Conservation (phyloP, 2,329 filamentous ascomycete genomes). For the Aspergillus puulaauensis region DNA sequence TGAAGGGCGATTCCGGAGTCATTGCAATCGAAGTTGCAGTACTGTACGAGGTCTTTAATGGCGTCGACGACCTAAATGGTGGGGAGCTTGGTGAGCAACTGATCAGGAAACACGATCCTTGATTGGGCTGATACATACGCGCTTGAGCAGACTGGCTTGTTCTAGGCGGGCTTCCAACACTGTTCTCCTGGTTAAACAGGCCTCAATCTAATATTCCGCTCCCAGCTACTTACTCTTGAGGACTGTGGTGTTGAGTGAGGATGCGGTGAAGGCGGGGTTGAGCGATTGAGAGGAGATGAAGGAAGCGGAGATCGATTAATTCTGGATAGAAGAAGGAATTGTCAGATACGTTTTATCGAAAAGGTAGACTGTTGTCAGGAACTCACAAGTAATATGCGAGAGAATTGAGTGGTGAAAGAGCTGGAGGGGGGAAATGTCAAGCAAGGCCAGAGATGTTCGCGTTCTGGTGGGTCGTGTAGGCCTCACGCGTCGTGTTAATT, state of each 20-base stretch:
- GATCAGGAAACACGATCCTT: neutral
- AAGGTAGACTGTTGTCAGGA: neutral
- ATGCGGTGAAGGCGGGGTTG: slow-evolving; percentile 2
- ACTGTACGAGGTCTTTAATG: slow-evolving; percentile 98
- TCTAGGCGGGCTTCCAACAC: slow-evolving; percentile 98
- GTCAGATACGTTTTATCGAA: neutral
- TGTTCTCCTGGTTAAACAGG: slow-evolving; percentile 29
- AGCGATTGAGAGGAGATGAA: neutral
- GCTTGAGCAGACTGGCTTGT: slow-evolving; percentile 92
- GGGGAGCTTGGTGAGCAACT: slow-evolving; percentile 11
- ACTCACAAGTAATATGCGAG: slow-evolving; percentile 2
- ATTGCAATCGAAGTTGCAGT: slow-evolving; percentile 99
- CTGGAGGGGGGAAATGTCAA: slow-evolving; percentile 4
- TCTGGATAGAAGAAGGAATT: neutral
- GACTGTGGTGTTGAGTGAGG: slow-evolving; percentile 2
- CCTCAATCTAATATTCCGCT: neutral
- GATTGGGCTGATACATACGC: slow-evolving; percentile 56
- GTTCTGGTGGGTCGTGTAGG: slow-evolving; percentile 7
- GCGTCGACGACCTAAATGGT: slow-evolving; percentile 81
- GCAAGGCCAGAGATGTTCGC: slow-evolving; percentile 6
- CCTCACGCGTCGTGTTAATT: slow-evolving; percentile 6
- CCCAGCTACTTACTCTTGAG: slow-evolving; percentile 10
- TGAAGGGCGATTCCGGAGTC: slow-evolving; percentile 97
- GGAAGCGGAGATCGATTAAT: neutral
- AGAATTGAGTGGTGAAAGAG: slow-evolving; percentile 2